Evolutionary conservation across 2,329 filamentous ascomycete genomes (phyloP).

Genomic region (Botrytis squamosa): DNA sequence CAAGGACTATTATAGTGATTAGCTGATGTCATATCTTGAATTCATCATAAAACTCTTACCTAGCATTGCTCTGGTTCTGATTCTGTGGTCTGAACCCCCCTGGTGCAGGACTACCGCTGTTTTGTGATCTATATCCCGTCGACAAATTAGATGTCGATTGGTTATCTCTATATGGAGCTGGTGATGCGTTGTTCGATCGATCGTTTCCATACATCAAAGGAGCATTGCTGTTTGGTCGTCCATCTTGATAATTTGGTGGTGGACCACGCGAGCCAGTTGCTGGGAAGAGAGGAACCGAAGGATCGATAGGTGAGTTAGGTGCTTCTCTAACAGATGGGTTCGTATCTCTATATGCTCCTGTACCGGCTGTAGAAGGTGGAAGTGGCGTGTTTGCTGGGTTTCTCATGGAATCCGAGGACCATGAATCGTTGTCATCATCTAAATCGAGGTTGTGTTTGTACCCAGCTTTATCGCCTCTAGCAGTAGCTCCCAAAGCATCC

Average conservation of each 20-base stretch:
- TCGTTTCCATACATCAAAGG: conserved; percentile 28
- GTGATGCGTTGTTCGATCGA: conserved; percentile 26
- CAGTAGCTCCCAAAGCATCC: conserved; percentile 84
- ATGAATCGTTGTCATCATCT: conserved; percentile 70
- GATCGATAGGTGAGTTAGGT: conserved; percentile 50
- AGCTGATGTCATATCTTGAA: conserved; percentile 23
- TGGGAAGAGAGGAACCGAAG: conserved; percentile 53
- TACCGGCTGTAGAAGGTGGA: conserved; percentile 38
- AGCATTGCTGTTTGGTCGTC: conserved; percentile 28
- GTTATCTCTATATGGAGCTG: conserved; percentile 38
- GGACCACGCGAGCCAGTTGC: conserved; percentile 39
- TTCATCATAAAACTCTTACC: conserved; percentile 41
- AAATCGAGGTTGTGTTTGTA: conserved; percentile 61
- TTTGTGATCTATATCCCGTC: conserved; percentile 41
- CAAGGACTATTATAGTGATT: conserved; percentile 46
- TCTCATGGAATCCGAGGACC: conserved; percentile 57
- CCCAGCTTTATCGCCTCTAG: conserved; percentile 73
- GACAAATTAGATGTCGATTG: conserved; percentile 39
- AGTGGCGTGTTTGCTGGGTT: conserved; percentile 43
- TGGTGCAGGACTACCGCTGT: conserved; percentile 43
- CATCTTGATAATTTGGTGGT: conserved; percentile 38
- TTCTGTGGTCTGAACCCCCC: conserved; percentile 42
- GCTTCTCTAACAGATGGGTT: conserved; percentile 34
- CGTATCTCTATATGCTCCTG: conserved; percentile 22
- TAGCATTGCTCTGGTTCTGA: conserved; percentile 43